Base-by-base conservation (phyloP, 2,329 filamentous ascomycete species). In the Nectriaceae sp. region DNA sequence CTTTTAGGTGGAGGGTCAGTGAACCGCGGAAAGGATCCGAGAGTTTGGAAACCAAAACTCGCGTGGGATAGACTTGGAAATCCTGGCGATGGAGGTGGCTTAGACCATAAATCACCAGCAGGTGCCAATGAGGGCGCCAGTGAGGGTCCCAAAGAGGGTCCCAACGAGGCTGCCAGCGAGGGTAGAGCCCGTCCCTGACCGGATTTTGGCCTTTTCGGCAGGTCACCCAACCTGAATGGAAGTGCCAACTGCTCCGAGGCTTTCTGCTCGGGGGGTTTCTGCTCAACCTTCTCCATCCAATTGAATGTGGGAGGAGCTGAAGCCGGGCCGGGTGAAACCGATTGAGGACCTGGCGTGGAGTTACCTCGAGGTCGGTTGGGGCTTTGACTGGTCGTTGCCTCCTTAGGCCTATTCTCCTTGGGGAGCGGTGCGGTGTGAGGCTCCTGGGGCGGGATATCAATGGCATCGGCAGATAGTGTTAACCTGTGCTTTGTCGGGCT, bases 231-330 rank as follows among this genome's bases (percentile, higher is more conserved):
- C 33, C 50, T 58, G 35, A 62, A 59, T 19, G 61, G 49, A 18
- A 10, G 33, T 21, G 37, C 19, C 16, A n/a, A 21, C 11, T 21
- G 11, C 19, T 20, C 18, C n/a, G 37, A 5, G 33, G 40, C 24
- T 16, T 52, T 22, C n/a, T 54, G 45, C 26, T 60, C 52, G 10
- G 48, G 38, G 3, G 57, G 22, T 24, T 72, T 70, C 39, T 76
- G 73, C 42, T 77, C 75, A 42, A 73, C 70, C 48, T 52, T 60
- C 47, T 78, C 74, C 8, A 74, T 72, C 82, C 83, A 87, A 1
- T 79, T 78, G 46, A 83, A 80, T 44, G 73, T 83, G 8, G 83
- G 82, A 1, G 85, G 85, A 2, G 85, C 85, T 2, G 85, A 88
- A 1, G 84, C 85, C 11, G 85, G 84, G 0, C 84, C 84, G 0